Evolutionary conservation across 345 rosid genomes (phyloP).

Genomic region (Sonneratia alba): DNA sequence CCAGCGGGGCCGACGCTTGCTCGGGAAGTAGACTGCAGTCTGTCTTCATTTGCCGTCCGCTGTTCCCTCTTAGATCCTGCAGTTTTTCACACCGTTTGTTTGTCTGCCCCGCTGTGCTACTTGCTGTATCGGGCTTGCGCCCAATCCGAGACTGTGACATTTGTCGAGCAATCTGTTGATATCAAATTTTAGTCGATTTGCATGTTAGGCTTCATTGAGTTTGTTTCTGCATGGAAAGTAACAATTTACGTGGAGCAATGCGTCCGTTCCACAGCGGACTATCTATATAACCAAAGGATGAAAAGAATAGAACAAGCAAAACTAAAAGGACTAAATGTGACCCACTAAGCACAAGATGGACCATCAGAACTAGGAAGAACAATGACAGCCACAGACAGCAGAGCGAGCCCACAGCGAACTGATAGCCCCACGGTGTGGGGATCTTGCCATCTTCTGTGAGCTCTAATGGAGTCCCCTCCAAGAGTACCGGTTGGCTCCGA

Average conservation of each 20-base stretch:
- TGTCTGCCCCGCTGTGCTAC: background rate
- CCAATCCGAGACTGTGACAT: background rate
- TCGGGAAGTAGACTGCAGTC: conserved; percentile 45
- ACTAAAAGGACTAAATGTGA: background rate
- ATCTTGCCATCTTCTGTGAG: no score
- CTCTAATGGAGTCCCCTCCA: no score
- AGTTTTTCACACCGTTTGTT: background rate
- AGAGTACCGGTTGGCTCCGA: no score
- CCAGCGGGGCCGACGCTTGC: conserved; percentile 59
- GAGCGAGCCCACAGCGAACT: conserved; percentile 5
- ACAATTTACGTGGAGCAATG: background rate
- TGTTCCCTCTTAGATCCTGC: background rate
- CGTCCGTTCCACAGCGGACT: no score
- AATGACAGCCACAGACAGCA: conserved; percentile 62
- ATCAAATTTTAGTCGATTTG: background rate
- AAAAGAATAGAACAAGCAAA: background rate
- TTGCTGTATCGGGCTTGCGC: background rate
- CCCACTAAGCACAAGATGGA: conserved; percentile 39
- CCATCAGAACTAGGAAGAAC: conserved; percentile 78
- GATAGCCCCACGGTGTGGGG: no score
- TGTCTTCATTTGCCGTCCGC: background rate
- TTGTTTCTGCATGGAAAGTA: background rate
- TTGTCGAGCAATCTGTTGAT: background rate
- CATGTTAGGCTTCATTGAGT: background rate
- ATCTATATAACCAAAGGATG: background rate